These are phyloP conservation scores for Glebionis coronaria DNA, from an alignment of 129 eudicot genomes.

Conservation along the genomic window DNA sequence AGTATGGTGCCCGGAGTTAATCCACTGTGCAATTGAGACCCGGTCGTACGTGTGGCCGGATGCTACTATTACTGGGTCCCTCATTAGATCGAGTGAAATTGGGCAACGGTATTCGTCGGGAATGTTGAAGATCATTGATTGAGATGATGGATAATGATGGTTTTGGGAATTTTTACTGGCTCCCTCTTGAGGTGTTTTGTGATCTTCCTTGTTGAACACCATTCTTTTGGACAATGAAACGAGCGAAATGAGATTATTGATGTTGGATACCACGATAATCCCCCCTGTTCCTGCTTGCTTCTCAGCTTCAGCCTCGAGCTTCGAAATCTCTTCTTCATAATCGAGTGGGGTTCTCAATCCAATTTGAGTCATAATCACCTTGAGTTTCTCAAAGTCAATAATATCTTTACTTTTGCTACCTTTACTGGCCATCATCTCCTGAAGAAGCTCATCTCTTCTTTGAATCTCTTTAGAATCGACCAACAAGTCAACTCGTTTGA, in stretches of 20 bases:
- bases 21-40: constrained; percentile 83
- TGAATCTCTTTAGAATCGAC: constrained; percentile 58
- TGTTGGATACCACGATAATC: constrained; percentile 74
- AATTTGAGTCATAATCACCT: constrained; percentile 42
- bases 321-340: constrained; percentile 72
- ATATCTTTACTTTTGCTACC: constrained; percentile 40
- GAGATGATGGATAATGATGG: constrained; percentile 43
- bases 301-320: constrained; percentile 70
- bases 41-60: constrained; percentile 93
- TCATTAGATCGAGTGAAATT: constrained; percentile 79
- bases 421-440: constrained; percentile 46
- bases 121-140: constrained; percentile 44
- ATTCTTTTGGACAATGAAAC: constrained; percentile 55
- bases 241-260: constrained; percentile 73
- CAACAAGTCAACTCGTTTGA: constrained; percentile 55
- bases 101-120: constrained; percentile 91
- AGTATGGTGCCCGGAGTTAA: constrained; percentile 75
- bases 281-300: constrained; percentile 93
- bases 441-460: constrained; percentile 55
- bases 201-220: constrained; percentile 41
- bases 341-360: constrained; percentile 55
- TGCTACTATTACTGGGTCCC: constrained; percentile 85
- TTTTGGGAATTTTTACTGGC: constrained; percentile 23
- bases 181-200: constrained; percentile 29
- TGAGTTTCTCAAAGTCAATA: constrained; percentile 45